These are phyloP conservation scores for Mycosphaerella arachidis DNA, from an alignment of 2,329 filamentous ascomycete genomes.

Conservation along the genomic window DNA sequence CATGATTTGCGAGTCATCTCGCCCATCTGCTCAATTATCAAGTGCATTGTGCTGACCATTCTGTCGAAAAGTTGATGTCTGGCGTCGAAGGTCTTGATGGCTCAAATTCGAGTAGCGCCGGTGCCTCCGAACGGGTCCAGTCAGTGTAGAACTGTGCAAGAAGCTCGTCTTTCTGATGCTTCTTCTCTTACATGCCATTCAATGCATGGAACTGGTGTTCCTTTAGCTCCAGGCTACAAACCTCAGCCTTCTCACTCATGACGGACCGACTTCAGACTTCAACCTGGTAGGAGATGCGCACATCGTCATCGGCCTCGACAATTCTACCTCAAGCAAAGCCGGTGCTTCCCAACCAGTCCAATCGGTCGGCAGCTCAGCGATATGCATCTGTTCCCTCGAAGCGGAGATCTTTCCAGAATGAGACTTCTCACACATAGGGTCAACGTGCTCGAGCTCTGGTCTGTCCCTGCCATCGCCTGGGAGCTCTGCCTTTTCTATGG, in stretches of 20 bases:
- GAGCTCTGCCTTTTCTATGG: neutral
- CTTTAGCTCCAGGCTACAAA: too few species aligned
- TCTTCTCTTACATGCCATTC: too few species aligned
- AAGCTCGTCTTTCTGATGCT: too few species aligned
- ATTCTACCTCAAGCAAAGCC: neutral
- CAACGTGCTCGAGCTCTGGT: neutral
- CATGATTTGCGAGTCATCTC: too few species aligned
- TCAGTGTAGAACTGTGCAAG: too few species aligned
- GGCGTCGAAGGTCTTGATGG: too few species aligned
- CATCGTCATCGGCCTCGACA: neutral
- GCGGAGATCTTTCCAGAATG: neutral
- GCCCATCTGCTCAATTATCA: too few species aligned
- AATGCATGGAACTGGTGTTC: too few species aligned
- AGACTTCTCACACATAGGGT: neutral
- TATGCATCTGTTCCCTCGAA: neutral
- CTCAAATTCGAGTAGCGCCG: too few species aligned
- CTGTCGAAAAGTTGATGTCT: too few species aligned
- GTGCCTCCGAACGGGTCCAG: too few species aligned
- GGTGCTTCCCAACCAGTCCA: neutral
- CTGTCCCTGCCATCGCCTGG: neutral
- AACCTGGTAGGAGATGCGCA: neutral
- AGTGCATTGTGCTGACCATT: too few species aligned
- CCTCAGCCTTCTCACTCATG: neutral
- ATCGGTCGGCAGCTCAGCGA: neutral
- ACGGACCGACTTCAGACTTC: neutral